Percentiles rank a stretch among this genome's conserved stretches.
phyloP scores from a whole-genome alignment of 2,329 filamentous ascomycete genomes.

The Venturiaceae sp. region DNA sequence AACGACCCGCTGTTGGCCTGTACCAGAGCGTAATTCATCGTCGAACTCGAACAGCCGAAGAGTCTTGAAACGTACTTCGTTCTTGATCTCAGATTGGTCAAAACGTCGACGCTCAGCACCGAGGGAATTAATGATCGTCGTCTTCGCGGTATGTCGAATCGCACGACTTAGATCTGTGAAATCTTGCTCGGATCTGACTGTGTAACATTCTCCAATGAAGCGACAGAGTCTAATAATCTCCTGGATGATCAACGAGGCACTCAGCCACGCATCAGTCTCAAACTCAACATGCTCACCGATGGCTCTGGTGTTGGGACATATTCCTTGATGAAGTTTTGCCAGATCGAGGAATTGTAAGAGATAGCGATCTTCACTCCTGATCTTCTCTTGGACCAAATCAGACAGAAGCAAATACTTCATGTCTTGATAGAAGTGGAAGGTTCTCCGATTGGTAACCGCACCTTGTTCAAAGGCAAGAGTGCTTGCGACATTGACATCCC shows the following conservation, averaged over 20 bases:
- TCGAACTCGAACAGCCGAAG: conserved; percentile 76
- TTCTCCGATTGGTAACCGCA: conserved; percentile 85
- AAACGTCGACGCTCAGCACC: conserved; percentile 85
- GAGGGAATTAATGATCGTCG: conserved; percentile 79
- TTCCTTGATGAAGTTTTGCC: conserved; percentile 92
- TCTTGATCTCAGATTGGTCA: conserved; percentile 76
- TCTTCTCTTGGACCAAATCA: conserved; percentile 74
- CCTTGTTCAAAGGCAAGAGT: conserved; percentile 89
- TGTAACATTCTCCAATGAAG: conserved; percentile 81
- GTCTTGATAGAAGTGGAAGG: conserved; percentile 97
- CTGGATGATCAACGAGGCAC: conserved; percentile 83
- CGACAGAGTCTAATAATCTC: conserved; percentile 91
- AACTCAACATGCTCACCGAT: conserved; percentile 96
- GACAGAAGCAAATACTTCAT: conserved; percentile 85
- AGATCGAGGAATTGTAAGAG: conserved; percentile 90
- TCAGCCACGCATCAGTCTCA: conserved; percentile 97
- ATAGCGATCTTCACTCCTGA: conserved; percentile 78
- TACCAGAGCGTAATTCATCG: conserved; percentile 17
- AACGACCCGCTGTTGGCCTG: conserved; percentile 55
- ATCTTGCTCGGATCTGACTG: conserved; percentile 55
- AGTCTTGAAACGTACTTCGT: conserved; percentile 73
- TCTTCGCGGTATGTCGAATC: conserved; percentile 66
- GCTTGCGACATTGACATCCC: conserved; percentile 76
- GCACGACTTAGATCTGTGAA: conserved; percentile 56
- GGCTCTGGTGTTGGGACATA: conserved; percentile 86